Conservation (phyloP, 2,329 filamentous ascomycete genomes). For the Byssoonygena ceratinophila region DNA sequence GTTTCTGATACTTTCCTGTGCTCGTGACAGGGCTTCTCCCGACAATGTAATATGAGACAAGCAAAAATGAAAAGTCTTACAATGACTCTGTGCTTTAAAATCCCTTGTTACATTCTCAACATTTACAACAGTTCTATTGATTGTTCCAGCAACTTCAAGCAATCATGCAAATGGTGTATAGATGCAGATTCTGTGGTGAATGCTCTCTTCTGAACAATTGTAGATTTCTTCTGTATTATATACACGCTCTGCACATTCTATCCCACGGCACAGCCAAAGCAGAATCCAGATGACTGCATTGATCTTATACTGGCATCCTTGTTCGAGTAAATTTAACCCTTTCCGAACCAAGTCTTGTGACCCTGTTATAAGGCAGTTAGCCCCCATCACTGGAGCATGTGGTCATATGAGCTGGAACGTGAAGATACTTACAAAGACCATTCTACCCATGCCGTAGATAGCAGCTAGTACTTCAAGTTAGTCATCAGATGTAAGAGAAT, state of each 20-base stretch:
- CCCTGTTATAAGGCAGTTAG: slow-evolving; percentile 34
- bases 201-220: neutral
- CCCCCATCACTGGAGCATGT: slow-evolving; percentile 12
- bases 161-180: no score
- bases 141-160: no score
- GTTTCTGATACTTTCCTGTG: no score
- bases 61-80: no score
- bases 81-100: no score
- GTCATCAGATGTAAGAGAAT: no score
- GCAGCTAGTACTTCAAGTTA: slow-evolving; percentile 19
- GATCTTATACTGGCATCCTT: neutral
- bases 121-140: no score
- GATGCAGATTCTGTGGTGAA: no score
- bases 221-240: slow-evolving; percentile 5
- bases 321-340: slow-evolving; percentile 22
- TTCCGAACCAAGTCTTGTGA: slow-evolving; percentile 53
- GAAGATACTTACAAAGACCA: slow-evolving; percentile 37
- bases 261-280: neutral
- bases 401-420: no score
- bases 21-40: no score
- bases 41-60: no score
- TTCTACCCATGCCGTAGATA: slow-evolving; percentile 36
- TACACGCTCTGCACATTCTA: slow-evolving; percentile 4
- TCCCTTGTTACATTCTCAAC: no score
- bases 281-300: neutral